Conservation (phyloP, 768 basidiomycete genomes). For the Rubroboletus satanas region DNA sequence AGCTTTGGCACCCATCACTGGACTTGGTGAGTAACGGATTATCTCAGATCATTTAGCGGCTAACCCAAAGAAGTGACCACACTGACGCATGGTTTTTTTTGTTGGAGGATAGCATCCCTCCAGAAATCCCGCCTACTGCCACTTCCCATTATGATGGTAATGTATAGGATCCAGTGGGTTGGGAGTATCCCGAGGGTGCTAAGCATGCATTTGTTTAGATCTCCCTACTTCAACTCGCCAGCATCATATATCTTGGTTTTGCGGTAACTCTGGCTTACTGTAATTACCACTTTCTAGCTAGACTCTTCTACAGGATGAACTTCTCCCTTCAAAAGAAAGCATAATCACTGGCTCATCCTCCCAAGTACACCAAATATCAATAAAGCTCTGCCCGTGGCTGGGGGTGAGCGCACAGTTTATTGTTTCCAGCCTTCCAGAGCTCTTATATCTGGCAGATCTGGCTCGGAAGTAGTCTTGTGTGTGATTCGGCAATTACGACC, state of each 20-base stretch:
- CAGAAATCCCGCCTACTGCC: neutral
- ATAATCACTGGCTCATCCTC: too few relatives aligned
- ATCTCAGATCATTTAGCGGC: too few relatives aligned
- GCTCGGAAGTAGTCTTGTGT: constrained; percentile 18
- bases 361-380: neutral
- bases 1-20: constrained; percentile 4
- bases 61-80: constrained; percentile 6
- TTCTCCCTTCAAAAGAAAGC: neutral
- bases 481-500: constrained; percentile 18
- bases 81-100: constrained; percentile 13
- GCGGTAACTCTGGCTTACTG: neutral
- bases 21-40: constrained; percentile 7
- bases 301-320: neutral
- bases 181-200: neutral
- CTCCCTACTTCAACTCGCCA: constrained; percentile 20
- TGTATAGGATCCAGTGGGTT: neutral
- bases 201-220: constrained; percentile 2
- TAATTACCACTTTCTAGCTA: neutral
- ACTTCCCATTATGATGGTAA: constrained; percentile 10
- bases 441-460: constrained; percentile 12
- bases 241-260: constrained; percentile 5
- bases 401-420: constrained; percentile 3
- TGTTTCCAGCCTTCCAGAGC: neutral
- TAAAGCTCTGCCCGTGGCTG: neutral
- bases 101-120: constrained; percentile 14